Base-by-base conservation (phyloP, 2,329 filamentous ascomycete species). In the Aspergillus novoparasiticus region DNA sequence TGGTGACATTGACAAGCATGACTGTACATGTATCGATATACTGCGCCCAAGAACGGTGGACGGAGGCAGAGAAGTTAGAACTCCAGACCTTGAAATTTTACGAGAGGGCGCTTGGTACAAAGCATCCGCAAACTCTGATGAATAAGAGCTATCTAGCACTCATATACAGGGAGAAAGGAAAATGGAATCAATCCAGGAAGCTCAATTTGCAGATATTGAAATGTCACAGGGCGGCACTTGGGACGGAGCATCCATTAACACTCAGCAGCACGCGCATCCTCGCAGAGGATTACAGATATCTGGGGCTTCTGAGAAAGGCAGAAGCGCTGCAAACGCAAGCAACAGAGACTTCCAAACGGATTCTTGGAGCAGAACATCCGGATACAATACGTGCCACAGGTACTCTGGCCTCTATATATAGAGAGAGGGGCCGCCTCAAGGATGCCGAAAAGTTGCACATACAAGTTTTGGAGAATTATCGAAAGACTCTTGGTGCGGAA, bases 1-100 rank as follows among this genome's bases (percentile, higher is more conserved):
- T 2, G 23, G 9, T 9, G 2, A 58, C 43, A 32, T n/a, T 58
- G 23, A 2, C 3, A 10, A 50, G 4, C 32, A 34, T 26, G 32
- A 23, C 10, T 19, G 4, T 2, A 19, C 34, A 43, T 12, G 34
- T 41, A 19, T 41, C 26, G 21, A n/a, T 41, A 39, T 56, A 50
- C 26, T 12, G 2, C 2, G 4, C 8, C 4, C 60, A 62, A 34
- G 57, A 41, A 8, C 43, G 28, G 19, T 26, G 45, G 4, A 11
- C 48, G 26, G 19, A 62, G 30, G 61, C 61, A 23, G 61, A 62
- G 32, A 26, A 43, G 6, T 41, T 62, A 11, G 54, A 59, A 41
- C 43, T 48, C 23, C 50, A 34, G 23, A 41, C 34, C 12, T 21
- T 56, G 39, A 14, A 53, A 57, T 43, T 23, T 21, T 12, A 56